Evolutionary conservation across 2,329 filamentous ascomycete species (phyloP).

Genomic region (Apiospora sp.): DNA sequence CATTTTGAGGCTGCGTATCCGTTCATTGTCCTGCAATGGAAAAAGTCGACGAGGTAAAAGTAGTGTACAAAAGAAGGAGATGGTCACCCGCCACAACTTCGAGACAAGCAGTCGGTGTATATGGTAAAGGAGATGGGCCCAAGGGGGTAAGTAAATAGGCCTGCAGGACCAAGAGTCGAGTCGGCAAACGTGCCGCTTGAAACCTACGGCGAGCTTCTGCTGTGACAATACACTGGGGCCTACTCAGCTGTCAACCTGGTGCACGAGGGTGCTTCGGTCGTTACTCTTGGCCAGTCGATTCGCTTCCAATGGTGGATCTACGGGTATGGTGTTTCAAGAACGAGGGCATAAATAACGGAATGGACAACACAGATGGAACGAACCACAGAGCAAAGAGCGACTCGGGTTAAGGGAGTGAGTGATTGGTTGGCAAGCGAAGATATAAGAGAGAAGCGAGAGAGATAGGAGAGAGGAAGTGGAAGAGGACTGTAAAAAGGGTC

Average conservation of each 20-base stretch:
- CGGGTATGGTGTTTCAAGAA: slow-evolving; percentile 14
- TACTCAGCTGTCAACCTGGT: not conserved
- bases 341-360: not conserved
- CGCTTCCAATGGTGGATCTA: not conserved
- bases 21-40: slow-evolving; percentile 48
- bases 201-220: not conserved
- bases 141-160: not conserved
- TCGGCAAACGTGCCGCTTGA: not conserved
- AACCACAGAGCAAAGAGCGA: slow-evolving; percentile 8
- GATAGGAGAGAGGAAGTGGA: not conserved
- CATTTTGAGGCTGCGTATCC: slow-evolving; percentile 45
- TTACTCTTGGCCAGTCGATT: not conserved
- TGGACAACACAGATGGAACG: not conserved
- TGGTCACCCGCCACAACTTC: not conserved
- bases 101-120: not conserved
- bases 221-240: not conserved
- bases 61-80: not conserved
- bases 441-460: not conserved
- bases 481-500: not conserved
- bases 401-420: not conserved
- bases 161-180: not conserved
- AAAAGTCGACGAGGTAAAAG: not conserved
- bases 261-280: slow-evolving; percentile 4
- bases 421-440: not conserved
- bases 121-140: not conserved